Evolutionary conservation across 2,329 filamentous ascomycete species (phyloP).

Genomic region (Proliferodiscus dingleyae): DNA sequence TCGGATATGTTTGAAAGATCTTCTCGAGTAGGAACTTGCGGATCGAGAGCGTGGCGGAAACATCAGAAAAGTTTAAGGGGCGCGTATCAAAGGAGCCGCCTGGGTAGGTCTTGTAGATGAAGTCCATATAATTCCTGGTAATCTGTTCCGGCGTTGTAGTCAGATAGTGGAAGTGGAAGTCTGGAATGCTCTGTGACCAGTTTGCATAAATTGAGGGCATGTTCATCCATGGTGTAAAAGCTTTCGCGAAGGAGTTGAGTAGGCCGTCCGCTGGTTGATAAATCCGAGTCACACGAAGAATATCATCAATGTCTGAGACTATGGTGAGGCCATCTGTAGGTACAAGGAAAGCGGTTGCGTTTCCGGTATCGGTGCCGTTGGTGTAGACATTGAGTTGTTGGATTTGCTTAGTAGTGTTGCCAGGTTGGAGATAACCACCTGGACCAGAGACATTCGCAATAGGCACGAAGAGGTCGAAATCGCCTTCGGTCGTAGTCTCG

Average conservation of each 20-base stretch:
- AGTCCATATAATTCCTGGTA: slow-evolving; percentile 73
- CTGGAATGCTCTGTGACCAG: slow-evolving; percentile 61
- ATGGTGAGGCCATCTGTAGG: slow-evolving; percentile 66
- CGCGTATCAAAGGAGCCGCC: slow-evolving; percentile 66
- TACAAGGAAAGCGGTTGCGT: slow-evolving; percentile 72
- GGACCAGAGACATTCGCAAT: slow-evolving; percentile 54
- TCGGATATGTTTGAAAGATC: slow-evolving; percentile 69
- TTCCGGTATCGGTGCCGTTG: slow-evolving; percentile 60
- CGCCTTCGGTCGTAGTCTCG: slow-evolving; percentile 61
- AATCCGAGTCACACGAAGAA: slow-evolving; percentile 75
- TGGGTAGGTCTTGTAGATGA: slow-evolving; percentile 74
- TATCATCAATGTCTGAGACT: slow-evolving; percentile 75
- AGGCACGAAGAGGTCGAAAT: slow-evolving; percentile 67
- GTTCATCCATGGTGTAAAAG: slow-evolving; percentile 69
- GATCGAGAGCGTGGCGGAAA: slow-evolving; percentile 65
- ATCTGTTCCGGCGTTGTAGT: slow-evolving; percentile 76
- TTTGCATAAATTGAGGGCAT: slow-evolving; percentile 77
- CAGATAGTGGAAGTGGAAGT: slow-evolving; percentile 76
- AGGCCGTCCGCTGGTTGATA: slow-evolving; percentile 70
- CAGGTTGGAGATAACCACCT: slow-evolving; percentile 48
- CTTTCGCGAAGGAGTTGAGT: slow-evolving; percentile 68
- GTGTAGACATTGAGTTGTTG: slow-evolving; percentile 67
- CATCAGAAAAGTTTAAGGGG: slow-evolving; percentile 74
- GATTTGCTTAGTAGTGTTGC: slow-evolving; percentile 59
- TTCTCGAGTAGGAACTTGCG: slow-evolving; percentile 65